Evolutionary conservation across 148 eudicot species (phyloP), one percentile per base, ranked within the genome.

Genomic region (Polygonum maritimum): DNA sequence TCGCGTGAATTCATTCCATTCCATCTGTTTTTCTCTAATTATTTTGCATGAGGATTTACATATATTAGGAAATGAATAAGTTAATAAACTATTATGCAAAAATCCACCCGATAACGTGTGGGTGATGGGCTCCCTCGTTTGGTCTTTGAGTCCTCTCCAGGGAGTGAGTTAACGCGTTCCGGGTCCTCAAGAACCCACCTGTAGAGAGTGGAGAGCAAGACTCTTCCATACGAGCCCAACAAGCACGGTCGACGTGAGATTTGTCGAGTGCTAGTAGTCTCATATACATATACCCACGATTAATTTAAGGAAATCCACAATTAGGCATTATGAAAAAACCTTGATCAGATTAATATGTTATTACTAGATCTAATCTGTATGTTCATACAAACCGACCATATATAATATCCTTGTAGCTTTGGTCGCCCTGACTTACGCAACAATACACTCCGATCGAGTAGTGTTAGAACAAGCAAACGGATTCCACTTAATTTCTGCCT

Each of bases 401-500:
- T 4, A 63, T 14, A 63, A 31, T 63, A 63, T 63, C 40, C 39
- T 35, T 33, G 3, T 13, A 39, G 70, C n/a, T 63, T 31, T 36
- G 71, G 71, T 67, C 19, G 11, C n/a, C 71, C 6, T 67, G 15
- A 67, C 71, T 65, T 36, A 4, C 9, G 71, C 71, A 65, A 35
- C 71, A 65, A 65, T 35, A 67, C 45, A 16, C 71, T 67, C 71
- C 41, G 15, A 54, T 21, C 10, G 71, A 67, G 69, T 26, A 62
- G 16, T 26, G 10, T 14, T 21, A 26, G 12, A 26, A 60, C 35
- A 60, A 60, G 69, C 69, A 62, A 62, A 26, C 31, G 7, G 31
- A 9, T 62, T 54, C 26, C 60, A n/a, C 60, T 18, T 62, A 9
- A 9, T 26, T 21, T 62, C 5, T 31, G 10, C 33, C 31, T 8